These are phyloP conservation scores for Allomyces macrogynus DNA, from an alignment of 192 early-diverging fungal species.

Conservation along the genomic window DNA sequence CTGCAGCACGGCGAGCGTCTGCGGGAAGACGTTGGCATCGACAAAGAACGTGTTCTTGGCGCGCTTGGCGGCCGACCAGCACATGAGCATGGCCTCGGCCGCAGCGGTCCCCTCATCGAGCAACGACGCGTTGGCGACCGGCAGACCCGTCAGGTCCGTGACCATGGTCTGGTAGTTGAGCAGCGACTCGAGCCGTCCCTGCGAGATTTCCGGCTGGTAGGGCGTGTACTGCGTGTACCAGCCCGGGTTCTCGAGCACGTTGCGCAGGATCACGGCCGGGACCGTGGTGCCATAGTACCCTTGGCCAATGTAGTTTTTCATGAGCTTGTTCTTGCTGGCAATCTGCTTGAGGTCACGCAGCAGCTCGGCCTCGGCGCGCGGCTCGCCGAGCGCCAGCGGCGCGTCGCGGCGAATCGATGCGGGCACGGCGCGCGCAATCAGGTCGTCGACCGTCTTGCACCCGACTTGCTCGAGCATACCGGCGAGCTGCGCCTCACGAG, in stretches of 20 bases:
- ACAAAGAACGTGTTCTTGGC: conserved; percentile 79
- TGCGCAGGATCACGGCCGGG: conserved; percentile 87
- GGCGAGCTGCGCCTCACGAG: conserved; percentile 46
- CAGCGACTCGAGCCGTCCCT: conserved; percentile 91
- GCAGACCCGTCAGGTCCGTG: conserved; percentile 81
- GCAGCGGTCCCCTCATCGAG: conserved; percentile 98
- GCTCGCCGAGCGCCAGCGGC: conserved; percentile 50
- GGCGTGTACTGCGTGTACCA: conserved; percentile 72
- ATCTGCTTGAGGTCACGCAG: conserved; percentile 62
- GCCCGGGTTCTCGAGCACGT: conserved; percentile 93
- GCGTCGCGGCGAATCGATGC: conserved; percentile 49
- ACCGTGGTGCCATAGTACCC: conserved; percentile 83
- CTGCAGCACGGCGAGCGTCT: conserved; percentile 81
- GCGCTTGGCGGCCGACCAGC: conserved; percentile 46
- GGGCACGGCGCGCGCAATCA: conserved; percentile 71
- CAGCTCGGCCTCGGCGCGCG: conserved; percentile 70
- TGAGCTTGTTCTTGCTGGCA: conserved; percentile 77
- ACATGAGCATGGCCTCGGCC: conserved; percentile 91
- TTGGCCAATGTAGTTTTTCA: conserved; percentile 83
- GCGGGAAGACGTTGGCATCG: conserved; percentile 80
- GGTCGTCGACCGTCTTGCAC: conserved; percentile 53
- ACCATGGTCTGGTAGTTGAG: conserved; percentile 98
- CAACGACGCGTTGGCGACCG: conserved; percentile 92
- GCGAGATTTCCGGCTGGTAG: conserved; percentile 93
- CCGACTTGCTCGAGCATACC: conserved; percentile 69